Evolutionary conservation across 805 yeast species (phyloP), one percentile per base, ranked within the genome.

Genomic region (Wickerhamiella hasegawae): DNA sequence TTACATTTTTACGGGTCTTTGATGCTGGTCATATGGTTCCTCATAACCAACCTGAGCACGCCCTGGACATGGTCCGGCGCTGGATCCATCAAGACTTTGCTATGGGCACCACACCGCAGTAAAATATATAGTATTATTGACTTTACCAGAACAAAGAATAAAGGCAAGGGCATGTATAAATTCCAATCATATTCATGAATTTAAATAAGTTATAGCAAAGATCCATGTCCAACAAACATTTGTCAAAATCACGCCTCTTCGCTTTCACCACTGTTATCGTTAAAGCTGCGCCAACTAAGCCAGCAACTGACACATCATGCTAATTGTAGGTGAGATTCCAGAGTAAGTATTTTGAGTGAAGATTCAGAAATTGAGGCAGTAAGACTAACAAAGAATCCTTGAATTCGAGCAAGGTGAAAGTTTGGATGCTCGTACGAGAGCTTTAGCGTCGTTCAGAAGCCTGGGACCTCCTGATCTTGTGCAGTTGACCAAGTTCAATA

Each of bases 1-100:
- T 83, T 50, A 74, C 92, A 3, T 83, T 78, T 58, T 64, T 82
- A 49, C 69, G 93, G 53, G 66, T 83, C 28, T 77, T 56, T 45
- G 79, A 73, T 43, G 94, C 87, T 26, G 94, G 94, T 9, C 95
- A 83, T 57, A 79, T 83, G 94, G 93, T 82, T 44, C 93, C 94
- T 21, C 76, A 66, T 47, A 87, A 83, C 57, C 87, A 81, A 60
- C 93, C 93, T 6, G 76, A 68, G 46, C 68, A 67, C 44, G 63
- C 90, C 2, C 64, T 75, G 46, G 69, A 70, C 24, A 70, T 82
- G 76, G 65, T 79, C 16, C 74, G 78, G 59, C 62, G 72, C 45
- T 82, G 94, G 94, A 54, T 82, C 20, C 14, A 32, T 11, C 16
- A 16, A n/a, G 28, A 25, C 28, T 16, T n/a, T 12, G 28, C 28